Base-by-base conservation (phyloP, 176 grass and related monocot species). In the Eleusine coracana region DNA sequence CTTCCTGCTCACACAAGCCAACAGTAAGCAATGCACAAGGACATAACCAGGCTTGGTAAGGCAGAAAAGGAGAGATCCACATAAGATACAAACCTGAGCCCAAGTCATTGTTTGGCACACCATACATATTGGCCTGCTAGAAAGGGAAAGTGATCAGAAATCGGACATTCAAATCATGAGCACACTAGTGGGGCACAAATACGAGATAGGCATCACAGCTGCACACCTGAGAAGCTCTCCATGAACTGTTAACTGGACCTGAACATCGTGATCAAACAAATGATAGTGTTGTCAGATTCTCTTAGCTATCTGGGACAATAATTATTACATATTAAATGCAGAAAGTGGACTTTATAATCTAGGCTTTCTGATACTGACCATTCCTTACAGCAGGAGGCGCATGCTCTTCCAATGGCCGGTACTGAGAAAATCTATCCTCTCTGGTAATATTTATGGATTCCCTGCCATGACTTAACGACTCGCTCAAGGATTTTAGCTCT, bases 201-300 rank as follows among this genome's bases (percentile, higher is more conserved):
- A 66, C 11, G 6, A 1, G 36, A 48, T 72, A 69, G 46, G 38
- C 45, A 73, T 18, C 59, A 65, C 14, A 61, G 77, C 76, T 85
- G 82, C 81, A 81, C 46, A 95, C 96, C 92, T 95, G 91, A 84
- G 92, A 69, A 49, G 71, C 66, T 75, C 87, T 93, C 96, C 93
- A 96, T 87, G 85, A 71, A 77, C 58, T 85, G 83, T 87, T 96
- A 78, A 78, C 70, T 77, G 85, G 40, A 3, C 93, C 93, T 95
- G 67, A 89, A 86, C 31, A 87, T 72, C 34, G 12, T 16, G 34
- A 72, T 52, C 52, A 85, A 74, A 85, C 25, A 90, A 79, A 87
- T 10, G 10, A 36, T 45, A 76, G 41, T 84, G n/a, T 14, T 34
- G 45, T 87, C 31, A 80, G 85, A 80, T 52, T 64, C 37, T 55